Conservation (phyloP, 495 filamentous ascomycete genomes). For the Neurospora cerealis region DNA sequence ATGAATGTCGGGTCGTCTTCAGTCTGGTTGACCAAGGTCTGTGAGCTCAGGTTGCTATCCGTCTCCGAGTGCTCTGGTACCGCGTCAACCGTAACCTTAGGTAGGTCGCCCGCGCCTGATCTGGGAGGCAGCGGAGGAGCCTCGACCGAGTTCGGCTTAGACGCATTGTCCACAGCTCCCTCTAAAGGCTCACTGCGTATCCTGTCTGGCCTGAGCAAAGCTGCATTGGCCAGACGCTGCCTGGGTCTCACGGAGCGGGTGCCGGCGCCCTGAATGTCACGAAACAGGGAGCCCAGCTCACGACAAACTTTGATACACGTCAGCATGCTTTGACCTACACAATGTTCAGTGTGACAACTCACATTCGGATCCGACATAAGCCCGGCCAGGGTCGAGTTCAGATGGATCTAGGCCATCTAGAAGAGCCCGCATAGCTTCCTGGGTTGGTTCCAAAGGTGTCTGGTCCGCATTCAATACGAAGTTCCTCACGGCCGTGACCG, state of each 20-base stretch:
- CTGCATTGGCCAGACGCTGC: conserved; percentile 72
- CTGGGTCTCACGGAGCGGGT: conserved; percentile 52
- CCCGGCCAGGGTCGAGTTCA: conserved; percentile 27
- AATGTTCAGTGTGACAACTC: conserved; percentile 21
- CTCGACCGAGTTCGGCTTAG: background rate
- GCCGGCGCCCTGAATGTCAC: conserved; percentile 52
- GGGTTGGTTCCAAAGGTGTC: conserved; percentile 50
- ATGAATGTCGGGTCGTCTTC: conserved; percentile 15
- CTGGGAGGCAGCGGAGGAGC: conserved; percentile 23
- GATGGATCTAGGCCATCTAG: conserved; percentile 45
- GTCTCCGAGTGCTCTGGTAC: conserved; percentile 15
- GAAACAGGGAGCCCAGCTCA: conserved; percentile 65
- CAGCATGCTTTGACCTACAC: background rate
- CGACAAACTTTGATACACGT: conserved; percentile 45
- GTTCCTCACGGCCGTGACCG: conserved; percentile 70
- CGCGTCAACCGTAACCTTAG: conserved; percentile 10
- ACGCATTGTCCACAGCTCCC: background rate
- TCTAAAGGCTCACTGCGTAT: conserved; percentile 7
- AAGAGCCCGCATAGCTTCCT: conserved; percentile 48
- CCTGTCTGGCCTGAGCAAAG: conserved; percentile 30
- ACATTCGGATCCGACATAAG: conserved; percentile 46
- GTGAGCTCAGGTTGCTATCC: conserved; percentile 30
- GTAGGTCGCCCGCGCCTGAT: conserved; percentile 1
- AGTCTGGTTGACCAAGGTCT: conserved; percentile 33
- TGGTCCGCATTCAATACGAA: conserved; percentile 66